Percentiles rank a stretch among this genome's conserved stretches.
These are phyloP conservation scores for Paraconiothyrium brasiliense DNA, from an alignment of 2,329 filamentous ascomycete genomes.

Conservation along the genomic window DNA sequence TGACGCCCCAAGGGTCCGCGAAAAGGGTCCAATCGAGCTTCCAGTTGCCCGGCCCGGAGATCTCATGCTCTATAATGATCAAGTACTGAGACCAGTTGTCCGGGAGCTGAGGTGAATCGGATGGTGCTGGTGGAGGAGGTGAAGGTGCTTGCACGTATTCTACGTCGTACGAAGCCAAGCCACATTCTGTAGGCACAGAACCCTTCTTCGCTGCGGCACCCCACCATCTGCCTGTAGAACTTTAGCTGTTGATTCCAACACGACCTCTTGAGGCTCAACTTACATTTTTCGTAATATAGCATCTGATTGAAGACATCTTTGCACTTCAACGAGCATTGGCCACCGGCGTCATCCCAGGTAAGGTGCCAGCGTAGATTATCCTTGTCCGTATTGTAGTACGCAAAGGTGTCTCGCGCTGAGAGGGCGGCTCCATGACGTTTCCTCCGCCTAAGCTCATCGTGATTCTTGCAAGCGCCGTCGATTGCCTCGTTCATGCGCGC, in stretches of 20 bases:
- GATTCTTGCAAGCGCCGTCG: not conserved
- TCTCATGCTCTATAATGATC: conserved; percentile 3
- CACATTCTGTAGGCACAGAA: conserved; percentile 12
- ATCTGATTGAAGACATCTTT: conserved; percentile 4
- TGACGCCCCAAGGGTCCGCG: conserved; percentile 3
- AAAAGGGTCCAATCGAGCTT: not conserved
- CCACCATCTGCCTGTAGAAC: conserved; percentile 6
- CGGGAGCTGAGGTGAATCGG: conserved; percentile 1
- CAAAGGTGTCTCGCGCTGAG: not conserved
- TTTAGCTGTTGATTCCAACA: not conserved
- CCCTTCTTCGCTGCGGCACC: conserved; percentile 3
- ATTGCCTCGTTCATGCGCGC: not conserved
- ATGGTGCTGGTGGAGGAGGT: not conserved
- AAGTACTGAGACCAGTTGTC: conserved; percentile 7
- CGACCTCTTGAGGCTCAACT: not conserved
- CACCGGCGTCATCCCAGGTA: not conserved
- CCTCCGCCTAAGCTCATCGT: conserved; percentile 2
- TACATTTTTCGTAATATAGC: conserved; percentile 7
- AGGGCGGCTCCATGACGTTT: not conserved
- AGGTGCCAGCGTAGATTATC: conserved; percentile 7
- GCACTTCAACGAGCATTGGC: not conserved
- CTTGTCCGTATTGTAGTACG: conserved; percentile 5
- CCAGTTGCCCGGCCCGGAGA: conserved; percentile 1
- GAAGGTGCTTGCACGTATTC: not conserved
- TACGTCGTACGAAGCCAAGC: conserved; percentile 6